Conservation (phyloP, 1,139 yeast species). For the Pneumocystis murina region DNA sequence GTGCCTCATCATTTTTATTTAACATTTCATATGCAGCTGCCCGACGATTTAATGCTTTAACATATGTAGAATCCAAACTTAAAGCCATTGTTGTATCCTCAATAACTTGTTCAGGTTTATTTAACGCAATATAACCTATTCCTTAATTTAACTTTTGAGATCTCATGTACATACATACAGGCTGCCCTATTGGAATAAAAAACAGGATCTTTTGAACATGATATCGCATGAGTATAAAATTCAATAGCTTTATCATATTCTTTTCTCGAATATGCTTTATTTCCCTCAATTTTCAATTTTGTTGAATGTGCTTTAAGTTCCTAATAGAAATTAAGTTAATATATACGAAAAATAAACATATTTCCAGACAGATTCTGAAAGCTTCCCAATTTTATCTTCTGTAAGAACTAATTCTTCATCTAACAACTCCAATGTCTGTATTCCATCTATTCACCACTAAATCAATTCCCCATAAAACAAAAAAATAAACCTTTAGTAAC, state of each 20-base stretch:
- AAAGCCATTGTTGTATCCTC: slow-evolving; percentile 80
- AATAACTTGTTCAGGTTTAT: slow-evolving; percentile 66
- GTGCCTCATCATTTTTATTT: slow-evolving; percentile 67
- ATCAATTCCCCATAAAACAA: neutral
- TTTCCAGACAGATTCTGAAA: neutral
- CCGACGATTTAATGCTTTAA: slow-evolving; percentile 66
- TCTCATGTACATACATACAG: slow-evolving; percentile 29
- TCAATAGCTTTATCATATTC: slow-evolving; percentile 58
- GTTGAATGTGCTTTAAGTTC: slow-evolving; percentile 38
- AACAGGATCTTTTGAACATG: slow-evolving; percentile 48
- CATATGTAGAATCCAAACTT: slow-evolving; percentile 70
- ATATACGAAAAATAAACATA: neutral
- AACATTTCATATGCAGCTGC: slow-evolving; percentile 68
- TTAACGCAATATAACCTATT: slow-evolving; percentile 48
- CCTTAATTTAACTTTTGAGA: neutral
- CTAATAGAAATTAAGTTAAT: neutral
- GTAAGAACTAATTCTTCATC: neutral
- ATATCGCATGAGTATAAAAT: slow-evolving; percentile 63
- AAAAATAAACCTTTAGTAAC: neutral
- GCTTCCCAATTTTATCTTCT: neutral
- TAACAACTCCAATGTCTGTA: neutral
- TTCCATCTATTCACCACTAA: neutral
- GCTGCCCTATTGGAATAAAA: slow-evolving; percentile 90
- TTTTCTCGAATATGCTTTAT: slow-evolving; percentile 57
- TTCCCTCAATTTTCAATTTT: slow-evolving; percentile 81